A percentile compares a stretch with the other conserved stretches of the same genome.
These are phyloP conservation scores for Mrakia gelida DNA, from an alignment of 768 basidiomycete species.

Conservation along the genomic window DNA sequence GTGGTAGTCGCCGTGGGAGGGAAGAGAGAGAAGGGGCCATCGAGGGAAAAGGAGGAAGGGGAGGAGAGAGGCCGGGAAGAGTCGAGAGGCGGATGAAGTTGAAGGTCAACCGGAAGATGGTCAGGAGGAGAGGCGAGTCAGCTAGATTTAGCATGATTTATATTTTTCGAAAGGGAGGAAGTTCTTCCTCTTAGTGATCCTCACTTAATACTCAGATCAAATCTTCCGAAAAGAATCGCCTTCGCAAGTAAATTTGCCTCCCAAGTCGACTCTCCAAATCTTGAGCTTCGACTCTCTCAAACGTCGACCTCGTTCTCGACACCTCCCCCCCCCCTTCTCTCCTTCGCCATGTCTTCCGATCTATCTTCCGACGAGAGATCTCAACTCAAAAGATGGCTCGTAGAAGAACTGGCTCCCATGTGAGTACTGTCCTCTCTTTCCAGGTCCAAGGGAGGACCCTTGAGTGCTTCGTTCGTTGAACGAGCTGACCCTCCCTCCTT, in stretches of 20 bases:
- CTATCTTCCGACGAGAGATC: background rate
- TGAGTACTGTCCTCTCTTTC: too few relatives aligned
- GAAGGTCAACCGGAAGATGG: background rate
- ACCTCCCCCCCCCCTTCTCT: background rate
- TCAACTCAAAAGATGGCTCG: constrained; percentile 79
- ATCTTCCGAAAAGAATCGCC: background rate
- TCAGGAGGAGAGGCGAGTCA: too few relatives aligned
- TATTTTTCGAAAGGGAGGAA: too few relatives aligned
- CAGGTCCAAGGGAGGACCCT: too few relatives aligned
- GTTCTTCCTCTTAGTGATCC: too few relatives aligned
- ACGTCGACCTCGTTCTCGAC: background rate
- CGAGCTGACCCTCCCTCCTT: constrained; percentile 25
- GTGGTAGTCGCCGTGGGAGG: constrained; percentile 1
- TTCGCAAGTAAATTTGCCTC: background rate
- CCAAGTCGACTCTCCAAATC: background rate
- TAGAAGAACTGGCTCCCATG: constrained; percentile 87
- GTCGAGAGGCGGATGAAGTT: background rate
- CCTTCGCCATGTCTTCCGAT: background rate
- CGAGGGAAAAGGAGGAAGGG: background rate
- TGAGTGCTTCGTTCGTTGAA: background rate
- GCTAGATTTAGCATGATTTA: too few relatives aligned
- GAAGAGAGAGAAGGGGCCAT: background rate
- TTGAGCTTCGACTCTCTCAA: background rate
- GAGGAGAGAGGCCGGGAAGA: background rate
- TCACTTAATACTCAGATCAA: too few relatives aligned